A percentile compares a stretch with the other conserved stretches of the same genome.
Conservation (phyloP, 768 basidiomycete species). For the Suillus plorans region DNA sequence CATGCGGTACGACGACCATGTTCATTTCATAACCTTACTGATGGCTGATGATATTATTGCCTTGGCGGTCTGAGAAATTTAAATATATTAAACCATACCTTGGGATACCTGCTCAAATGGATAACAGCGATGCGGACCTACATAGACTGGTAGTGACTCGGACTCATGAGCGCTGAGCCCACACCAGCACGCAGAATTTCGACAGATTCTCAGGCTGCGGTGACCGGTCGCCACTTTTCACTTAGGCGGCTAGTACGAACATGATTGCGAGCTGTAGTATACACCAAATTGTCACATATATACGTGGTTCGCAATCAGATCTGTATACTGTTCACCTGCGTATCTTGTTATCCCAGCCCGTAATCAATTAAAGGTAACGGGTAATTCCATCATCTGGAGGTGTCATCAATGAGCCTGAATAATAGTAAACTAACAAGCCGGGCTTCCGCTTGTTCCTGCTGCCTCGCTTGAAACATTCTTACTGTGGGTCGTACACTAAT, state of each 20-base stretch:
- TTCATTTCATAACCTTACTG: not conserved
- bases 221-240: not conserved
- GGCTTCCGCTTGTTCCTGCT: not conserved
- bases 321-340: not conserved
- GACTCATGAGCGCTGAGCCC: not conserved
- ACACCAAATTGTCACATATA: not conserved
- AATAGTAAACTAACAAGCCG: not conserved
- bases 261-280: not conserved
- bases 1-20: not conserved
- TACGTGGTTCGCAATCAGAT: not conserved
- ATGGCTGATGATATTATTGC: not conserved
- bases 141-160: not conserved
- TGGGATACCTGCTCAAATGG: not conserved
- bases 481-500: not conserved
- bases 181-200: not conserved
- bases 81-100: not conserved
- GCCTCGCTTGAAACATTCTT: not conserved
- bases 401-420: too few species aligned
- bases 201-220: not conserved
- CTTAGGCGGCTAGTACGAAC: not conserved
- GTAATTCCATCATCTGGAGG: not conserved
- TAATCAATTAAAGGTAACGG: not conserved
- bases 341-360: not conserved
- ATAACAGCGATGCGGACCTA: not conserved
- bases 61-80: not conserved